Base-by-base conservation (phyloP, 352 stramenopile genomes). In the Phytophthora pistaciae region DNA sequence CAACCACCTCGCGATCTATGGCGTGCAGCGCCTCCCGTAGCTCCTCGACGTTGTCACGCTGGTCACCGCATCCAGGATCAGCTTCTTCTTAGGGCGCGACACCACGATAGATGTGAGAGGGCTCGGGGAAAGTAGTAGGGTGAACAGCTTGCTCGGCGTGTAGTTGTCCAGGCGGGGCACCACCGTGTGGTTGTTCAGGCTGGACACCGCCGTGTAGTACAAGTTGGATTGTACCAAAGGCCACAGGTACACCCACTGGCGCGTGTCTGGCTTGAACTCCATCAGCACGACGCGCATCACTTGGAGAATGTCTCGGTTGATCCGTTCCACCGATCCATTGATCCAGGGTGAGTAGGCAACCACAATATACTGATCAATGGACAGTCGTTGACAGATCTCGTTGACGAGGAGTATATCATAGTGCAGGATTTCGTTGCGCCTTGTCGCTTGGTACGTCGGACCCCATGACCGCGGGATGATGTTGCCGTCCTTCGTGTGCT, bases 311-410 rank as follows among this genome's bases (percentile, higher is more conserved):
- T 55, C 56, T 1, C 56, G 21, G 10, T 63, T 63, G 3, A 63
- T 55, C 1, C 56, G 11, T 18, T 63, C 56, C 8, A 63, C 18
- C 3, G 40, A 44, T 5, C 25, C 25, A 55, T 63, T 63, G 3
- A 63, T 63, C 56, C 40, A 63, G 8, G 56, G 56, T 27, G 56
- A 53, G 25, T 63, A 55, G 2, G 56, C 23, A 3, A 55, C 14
- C 0, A 44, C 56, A 18, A 63, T 31, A 13, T 42, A 14, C 18
- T 63, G 40, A 16, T 63, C 56, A 13, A 44, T 44, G 3, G 20
- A 42, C 6, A 63, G 40, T 2, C 56, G 40, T 9, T 42, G 4
- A 13, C 56, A 63, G 1, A 63, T 14, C 25, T 54, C 40, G 16
- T 54, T 55, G 6, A 46, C 56, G 0, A 54, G 21, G 3, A 55